These are phyloP conservation scores for Lepidopterella palustris DNA, from an alignment of 495 filamentous ascomycete genomes.

Conservation along the genomic window DNA sequence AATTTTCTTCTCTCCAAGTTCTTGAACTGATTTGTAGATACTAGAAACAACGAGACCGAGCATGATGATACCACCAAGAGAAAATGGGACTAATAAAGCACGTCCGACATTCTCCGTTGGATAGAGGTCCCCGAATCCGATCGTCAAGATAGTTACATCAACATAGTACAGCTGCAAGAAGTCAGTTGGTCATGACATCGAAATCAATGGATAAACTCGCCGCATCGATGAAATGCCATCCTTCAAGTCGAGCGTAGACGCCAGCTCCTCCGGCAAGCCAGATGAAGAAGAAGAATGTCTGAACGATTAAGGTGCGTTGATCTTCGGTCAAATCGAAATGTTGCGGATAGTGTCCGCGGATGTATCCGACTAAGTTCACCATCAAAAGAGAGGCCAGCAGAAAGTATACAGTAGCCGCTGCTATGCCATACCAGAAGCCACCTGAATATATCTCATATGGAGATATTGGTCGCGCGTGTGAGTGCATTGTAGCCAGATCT, in stretches of 20 bases:
- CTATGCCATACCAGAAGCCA: constrained; percentile 68
- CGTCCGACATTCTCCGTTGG: constrained; percentile 37
- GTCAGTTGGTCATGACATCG: neutral
- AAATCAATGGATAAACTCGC: constrained; percentile 1
- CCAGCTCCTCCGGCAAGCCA: constrained; percentile 56
- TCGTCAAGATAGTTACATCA: constrained; percentile 56
- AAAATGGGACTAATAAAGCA: constrained; percentile 38
- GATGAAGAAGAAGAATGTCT: constrained; percentile 54
- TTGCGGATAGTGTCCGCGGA: constrained; percentile 68
- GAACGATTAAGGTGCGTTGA: constrained; percentile 59
- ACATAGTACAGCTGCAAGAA: constrained; percentile 48
- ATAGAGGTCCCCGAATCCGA: constrained; percentile 56
- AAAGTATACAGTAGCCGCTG: constrained; percentile 60
- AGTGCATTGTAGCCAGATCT: constrained; percentile 51
- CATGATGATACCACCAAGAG: constrained; percentile 41
- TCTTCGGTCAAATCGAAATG: constrained; percentile 68
- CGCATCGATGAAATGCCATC: constrained; percentile 46
- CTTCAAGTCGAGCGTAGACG: constrained; percentile 32
- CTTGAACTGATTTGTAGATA: constrained; percentile 47
- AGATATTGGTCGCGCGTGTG: constrained; percentile 50
- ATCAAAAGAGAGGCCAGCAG: constrained; percentile 55
- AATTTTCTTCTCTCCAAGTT: constrained; percentile 59
- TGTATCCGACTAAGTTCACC: constrained; percentile 70
- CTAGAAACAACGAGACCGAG: constrained; percentile 39
- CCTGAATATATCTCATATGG: constrained; percentile 58